Evolutionary conservation across 2,329 filamentous ascomycete species (phyloP).

Genomic region (Ciborinia camelliae): DNA sequence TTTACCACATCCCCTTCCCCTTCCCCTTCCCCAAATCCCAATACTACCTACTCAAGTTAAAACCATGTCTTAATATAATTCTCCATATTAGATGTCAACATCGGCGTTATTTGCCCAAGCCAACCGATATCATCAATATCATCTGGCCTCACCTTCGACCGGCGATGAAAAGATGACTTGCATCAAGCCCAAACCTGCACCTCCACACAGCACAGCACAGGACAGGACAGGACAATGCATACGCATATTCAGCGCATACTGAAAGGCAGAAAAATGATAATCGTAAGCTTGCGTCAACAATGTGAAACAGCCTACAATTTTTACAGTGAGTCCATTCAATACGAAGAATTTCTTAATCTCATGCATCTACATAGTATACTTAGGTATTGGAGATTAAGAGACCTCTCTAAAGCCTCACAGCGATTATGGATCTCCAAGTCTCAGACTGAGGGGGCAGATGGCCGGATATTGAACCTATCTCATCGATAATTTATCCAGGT

Average conservation of each 20-base stretch:
- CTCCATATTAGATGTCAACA: background rate
- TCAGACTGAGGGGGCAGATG: constrained; percentile 16
- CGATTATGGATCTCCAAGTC: constrained; percentile 13
- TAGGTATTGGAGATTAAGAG: constrained; percentile 17
- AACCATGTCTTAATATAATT: background rate
- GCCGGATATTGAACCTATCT: constrained; percentile 31
- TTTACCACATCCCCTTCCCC: background rate
- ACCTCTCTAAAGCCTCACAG: constrained; percentile 7
- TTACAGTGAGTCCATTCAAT: background rate
- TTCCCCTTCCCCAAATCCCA: background rate
- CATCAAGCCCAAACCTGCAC: constrained; percentile 17
- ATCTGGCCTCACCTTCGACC: constrained; percentile 16
- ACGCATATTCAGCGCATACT: constrained; percentile 20
- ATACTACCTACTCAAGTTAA: constrained; percentile 13
- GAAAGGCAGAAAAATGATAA: constrained; percentile 12
- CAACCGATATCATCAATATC: background rate
- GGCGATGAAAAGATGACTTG: constrained; percentile 20
- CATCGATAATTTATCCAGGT: constrained; percentile 18
- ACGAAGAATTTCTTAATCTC: constrained; percentile 5
- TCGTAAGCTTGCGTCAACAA: constrained; percentile 7
- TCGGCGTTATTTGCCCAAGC: constrained; percentile 8
- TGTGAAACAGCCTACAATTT: constrained; percentile 17
- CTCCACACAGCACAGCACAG: constrained; percentile 9
- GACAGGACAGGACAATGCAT: constrained; percentile 15
- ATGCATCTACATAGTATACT: constrained; percentile 12